These are phyloP conservation scores for Hsuehochloa calcarea DNA, from an alignment of 176 grass and related monocot species.

Conservation along the genomic window DNA sequence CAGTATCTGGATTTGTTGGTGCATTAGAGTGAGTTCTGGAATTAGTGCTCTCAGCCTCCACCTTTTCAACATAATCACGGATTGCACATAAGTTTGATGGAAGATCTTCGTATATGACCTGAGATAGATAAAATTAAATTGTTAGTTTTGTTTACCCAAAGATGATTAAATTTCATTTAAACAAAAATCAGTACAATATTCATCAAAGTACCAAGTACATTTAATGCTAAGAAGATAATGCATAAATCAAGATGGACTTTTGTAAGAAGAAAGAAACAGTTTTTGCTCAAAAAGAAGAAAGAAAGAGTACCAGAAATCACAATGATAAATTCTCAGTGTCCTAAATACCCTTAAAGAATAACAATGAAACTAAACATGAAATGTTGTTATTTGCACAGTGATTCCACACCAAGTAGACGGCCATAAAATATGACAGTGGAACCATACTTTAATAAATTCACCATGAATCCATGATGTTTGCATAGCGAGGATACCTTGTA, in stretches of 20 bases:
- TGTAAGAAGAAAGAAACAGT: neutral
- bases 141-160: neutral
- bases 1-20: conserved; percentile 14
- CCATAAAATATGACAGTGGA: neutral
- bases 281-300: neutral
- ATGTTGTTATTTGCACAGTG: neutral
- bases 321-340: neutral
- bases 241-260: neutral
- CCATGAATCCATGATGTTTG: neutral
- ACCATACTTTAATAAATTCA: neutral
- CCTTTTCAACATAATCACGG: conserved; percentile 81
- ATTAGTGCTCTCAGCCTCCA: conserved; percentile 36
- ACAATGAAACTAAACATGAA: neutral
- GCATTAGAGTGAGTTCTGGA: conserved; percentile 8
- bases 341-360: neutral
- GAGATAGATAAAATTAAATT: conserved; percentile 27
- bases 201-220: conserved; percentile 19
- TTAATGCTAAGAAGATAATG: neutral
- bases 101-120: conserved; percentile 98
- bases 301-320: neutral
- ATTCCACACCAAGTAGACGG: neutral
- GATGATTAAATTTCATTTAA: neutral
- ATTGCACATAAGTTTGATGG: conserved; percentile 97
- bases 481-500: neutral
- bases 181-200: neutral